Base-by-base conservation (phyloP, 495 filamentous ascomycete species). In the Podospora australis region DNA sequence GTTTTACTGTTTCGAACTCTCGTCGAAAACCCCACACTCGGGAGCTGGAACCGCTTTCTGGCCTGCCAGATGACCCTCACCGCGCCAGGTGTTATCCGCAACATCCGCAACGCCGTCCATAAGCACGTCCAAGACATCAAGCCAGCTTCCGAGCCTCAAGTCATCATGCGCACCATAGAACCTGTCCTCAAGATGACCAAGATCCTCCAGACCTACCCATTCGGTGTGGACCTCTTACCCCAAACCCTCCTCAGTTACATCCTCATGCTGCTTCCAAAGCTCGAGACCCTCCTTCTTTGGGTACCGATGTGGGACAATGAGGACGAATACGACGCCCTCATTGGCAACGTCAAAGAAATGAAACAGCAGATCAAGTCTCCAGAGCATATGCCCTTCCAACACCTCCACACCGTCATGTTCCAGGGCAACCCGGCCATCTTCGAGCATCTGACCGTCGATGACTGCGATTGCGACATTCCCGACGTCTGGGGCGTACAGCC, bases 21-120 rank as follows among this genome's bases (percentile, higher is more conserved):
- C 23, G 39, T 21, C 39, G 50, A 57, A 26, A 46, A 35, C 6
- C 59, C 59, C 5, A 2, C 49, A 0, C 48, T 52, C 44, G 56
- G 59, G 28, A 8, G 17, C 20, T 58, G 48, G 49, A 54, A 56
- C 3, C 63, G 63, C 40, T 59, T 48, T 32, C 41, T 66, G 5
- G 54, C 56, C n/a, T 58, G 57, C 23, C 61, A 64, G 41, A 32
- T 64, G 19, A 66, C 61, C 11, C 50, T 66, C 34, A 57, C 56
- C 20, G n/a, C 41, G 30, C 14, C 26, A 9, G n/a, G 29, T 4
- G 56, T 58, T 34, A 54, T 58, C 42, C 61, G 53, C 10, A 54
- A 60, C 14, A 49, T 50, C 11, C 56, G 54, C 45, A 47, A 46
- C 16, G 50, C 49, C 34, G 21, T 62, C 11, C 28, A 24, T 20